Base-by-base conservation (phyloP, 371 early-diverging fungal genomes). In the Mortierella sp. region DNA sequence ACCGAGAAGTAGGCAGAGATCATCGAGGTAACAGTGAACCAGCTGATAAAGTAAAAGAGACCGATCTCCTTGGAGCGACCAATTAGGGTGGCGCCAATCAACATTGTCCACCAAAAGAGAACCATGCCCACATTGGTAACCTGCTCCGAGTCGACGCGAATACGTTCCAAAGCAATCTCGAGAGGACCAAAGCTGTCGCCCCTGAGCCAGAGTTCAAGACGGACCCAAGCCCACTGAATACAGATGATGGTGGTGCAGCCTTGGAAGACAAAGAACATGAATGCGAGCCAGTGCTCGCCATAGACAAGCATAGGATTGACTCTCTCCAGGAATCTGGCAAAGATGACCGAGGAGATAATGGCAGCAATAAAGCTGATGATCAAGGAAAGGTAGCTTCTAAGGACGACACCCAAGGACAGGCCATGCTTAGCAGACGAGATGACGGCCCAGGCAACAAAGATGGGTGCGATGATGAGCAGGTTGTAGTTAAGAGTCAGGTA, bases 31-130 rank as follows among this genome's bases (percentile, higher is more conserved):
- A 73, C 80, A 45, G 89, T 76, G 58, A 91, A 73, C 78, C 89
- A 91, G 28, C 90, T 80, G 28, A 86, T 52, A 75, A 87, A 92
- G 70, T 91, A 92, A 38, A 92, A 77, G 10, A 87, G 78, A 6
- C 90, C 90, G 44, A 93, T 76, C 5, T 79, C 55, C 38, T 77
- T 65, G 9, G 80, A 79, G 0, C 77, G 75, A 21, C 88, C 91
- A 0, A 86, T 50, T 63, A 79, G 73, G 2, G 81, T 74, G 10
- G 90, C 84, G 9, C 80, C 55, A 0, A 89, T 73, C 45, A 91
- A 76, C 28, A 90, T 60, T 2, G 91, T 55, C 89, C 90, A 91
- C 92, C 92, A 92, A 54, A 93, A 90, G 19, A 84, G 79, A 16
- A 89, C 88, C 68, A 91, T 89, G 70, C 84, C 80, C 16, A 89